Conservation (phyloP, 2,329 filamentous ascomycete genomes). For the Bisporella sp. region DNA sequence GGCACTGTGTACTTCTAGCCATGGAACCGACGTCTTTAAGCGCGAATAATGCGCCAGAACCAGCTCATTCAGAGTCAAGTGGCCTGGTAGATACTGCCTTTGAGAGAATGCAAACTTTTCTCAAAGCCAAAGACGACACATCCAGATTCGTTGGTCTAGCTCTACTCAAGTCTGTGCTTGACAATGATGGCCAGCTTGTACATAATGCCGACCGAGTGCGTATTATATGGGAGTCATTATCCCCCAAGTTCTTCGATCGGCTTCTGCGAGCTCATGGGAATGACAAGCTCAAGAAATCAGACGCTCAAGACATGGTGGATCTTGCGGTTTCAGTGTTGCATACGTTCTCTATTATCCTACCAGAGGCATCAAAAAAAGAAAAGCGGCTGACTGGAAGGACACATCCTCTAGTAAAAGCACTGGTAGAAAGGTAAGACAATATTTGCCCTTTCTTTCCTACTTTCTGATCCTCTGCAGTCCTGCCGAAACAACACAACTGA, state of each 20-base stretch:
- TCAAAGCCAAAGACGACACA: slow-evolving; percentile 57
- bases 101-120: slow-evolving; percentile 46
- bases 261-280: slow-evolving; percentile 48
- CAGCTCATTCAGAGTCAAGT: not conserved
- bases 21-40: too few relatives aligned
- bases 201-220: slow-evolving; percentile 38
- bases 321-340: slow-evolving; percentile 57
- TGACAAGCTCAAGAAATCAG: slow-evolving; percentile 28
- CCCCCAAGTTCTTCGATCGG: slow-evolving; percentile 57
- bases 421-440: slow-evolving; percentile 42
- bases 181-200: slow-evolving; percentile 45
- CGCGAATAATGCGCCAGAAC: too few relatives aligned
- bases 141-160: slow-evolving; percentile 62
- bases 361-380: slow-evolving; percentile 37
- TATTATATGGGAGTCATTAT: slow-evolving; percentile 52
- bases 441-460: slow-evolving; percentile 13
- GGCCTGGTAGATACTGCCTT: slow-evolving; percentile 24
- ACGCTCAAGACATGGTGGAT: slow-evolving; percentile 54
- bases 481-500: slow-evolving; percentile 42
- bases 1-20: not conserved
- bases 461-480: slow-evolving; percentile 33
- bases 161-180: slow-evolving; percentile 57
- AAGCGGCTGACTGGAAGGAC: slow-evolving; percentile 45
- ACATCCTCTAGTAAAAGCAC: slow-evolving; percentile 43
- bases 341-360: slow-evolving; percentile 52